These are phyloP conservation scores for Veloporphyrellus conicus DNA, from an alignment of 1,284 basidiomycete species.

Conservation along the genomic window DNA sequence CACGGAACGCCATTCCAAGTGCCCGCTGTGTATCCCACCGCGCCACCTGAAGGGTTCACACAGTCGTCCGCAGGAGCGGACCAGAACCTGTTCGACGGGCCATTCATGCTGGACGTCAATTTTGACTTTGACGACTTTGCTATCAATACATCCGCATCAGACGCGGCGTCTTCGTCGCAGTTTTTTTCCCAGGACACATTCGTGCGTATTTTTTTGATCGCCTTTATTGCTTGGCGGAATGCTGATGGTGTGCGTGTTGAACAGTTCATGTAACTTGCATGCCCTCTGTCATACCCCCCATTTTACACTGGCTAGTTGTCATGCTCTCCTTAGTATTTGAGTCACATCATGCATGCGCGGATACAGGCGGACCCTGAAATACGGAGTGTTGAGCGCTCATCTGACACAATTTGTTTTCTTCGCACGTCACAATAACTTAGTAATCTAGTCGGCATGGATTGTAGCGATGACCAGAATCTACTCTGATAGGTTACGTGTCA, in stretches of 20 bases:
- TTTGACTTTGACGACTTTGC: conserved; percentile 31
- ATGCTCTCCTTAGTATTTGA: not conserved
- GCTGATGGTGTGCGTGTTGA: conserved; percentile 5
- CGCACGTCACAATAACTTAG: not conserved
- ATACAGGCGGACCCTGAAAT: conserved; percentile 5
- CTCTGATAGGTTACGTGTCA: not conserved
- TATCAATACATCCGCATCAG: conserved; percentile 14
- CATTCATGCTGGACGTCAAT: conserved; percentile 31
- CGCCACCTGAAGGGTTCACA: not conserved
- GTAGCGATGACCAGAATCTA: conserved; percentile 2
- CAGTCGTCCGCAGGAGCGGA: conserved; percentile 10
- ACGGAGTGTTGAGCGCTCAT: conserved; percentile 12
- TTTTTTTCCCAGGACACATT: conserved; percentile 14
- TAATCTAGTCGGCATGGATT: not conserved
- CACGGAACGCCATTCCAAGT: conserved; percentile 12
- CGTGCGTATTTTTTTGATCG: conserved; percentile 17
- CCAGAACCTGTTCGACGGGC: conserved; percentile 30
- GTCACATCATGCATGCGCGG: not conserved
- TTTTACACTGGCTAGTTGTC: not conserved
- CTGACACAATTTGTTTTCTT: not conserved
- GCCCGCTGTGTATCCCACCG: not conserved
- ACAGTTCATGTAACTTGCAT: conserved; percentile 26
- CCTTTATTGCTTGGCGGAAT: not conserved
- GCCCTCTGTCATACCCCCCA: not conserved
- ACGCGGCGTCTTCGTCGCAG: conserved; percentile 9